Evolutionary conservation across 345 rosid genomes (phyloP).

Genomic region (Jatropha curcas): DNA sequence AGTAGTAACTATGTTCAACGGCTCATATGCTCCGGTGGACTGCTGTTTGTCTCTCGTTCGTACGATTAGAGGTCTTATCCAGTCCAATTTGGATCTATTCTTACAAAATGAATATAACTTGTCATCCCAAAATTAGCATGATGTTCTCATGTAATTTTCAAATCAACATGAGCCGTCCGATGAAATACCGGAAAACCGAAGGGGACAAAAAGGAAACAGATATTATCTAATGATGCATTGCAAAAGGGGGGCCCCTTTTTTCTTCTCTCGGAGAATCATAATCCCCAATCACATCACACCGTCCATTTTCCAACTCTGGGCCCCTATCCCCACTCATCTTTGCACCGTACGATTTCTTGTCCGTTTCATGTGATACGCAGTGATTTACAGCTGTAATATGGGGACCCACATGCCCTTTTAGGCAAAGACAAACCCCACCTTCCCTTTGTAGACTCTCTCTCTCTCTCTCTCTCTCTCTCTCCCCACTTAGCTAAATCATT

Average conservation of each 20-base stretch:
- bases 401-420: slow-evolving; percentile 34
- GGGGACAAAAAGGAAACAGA: background rate
- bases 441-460: background rate
- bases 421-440: slow-evolving; percentile 32
- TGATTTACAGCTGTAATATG: slow-evolving; percentile 36
- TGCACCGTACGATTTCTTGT: background rate
- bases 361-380: background rate
- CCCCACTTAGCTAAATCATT: background rate
- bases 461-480: background rate
- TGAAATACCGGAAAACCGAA: background rate
- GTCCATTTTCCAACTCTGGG: background rate
- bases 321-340: slow-evolving; percentile 1
- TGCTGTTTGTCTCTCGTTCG: too few species aligned
- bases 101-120: too few species aligned
- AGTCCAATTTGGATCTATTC: too few species aligned
- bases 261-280: slow-evolving; percentile 16
- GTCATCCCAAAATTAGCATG: too few species aligned
- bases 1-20: too few species aligned
- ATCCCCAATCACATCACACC: slow-evolving; percentile 10
- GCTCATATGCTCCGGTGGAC: too few species aligned
- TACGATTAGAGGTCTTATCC: too few species aligned
- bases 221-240: slow-evolving; percentile 31
- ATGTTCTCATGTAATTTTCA: too few species aligned
- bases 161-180: background rate
- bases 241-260: slow-evolving; percentile 17